A percentile compares a stretch with the other conserved stretches of the same genome.
phyloP scores from a whole-genome alignment of 768 basidiomycete genomes.

The Boletus huronensis region DNA sequence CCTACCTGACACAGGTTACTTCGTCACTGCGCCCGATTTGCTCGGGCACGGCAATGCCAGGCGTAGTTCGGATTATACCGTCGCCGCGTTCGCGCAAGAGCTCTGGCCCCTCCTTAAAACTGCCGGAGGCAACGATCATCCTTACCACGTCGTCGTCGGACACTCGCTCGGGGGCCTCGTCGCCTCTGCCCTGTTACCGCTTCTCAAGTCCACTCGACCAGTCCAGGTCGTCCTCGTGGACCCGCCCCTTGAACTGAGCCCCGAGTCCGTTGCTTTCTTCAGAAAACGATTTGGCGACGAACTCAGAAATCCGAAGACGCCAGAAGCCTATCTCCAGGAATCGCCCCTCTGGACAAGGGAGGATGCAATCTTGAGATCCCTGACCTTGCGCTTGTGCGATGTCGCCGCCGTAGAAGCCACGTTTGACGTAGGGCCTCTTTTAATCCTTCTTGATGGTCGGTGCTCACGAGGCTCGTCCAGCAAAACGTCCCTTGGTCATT shows the following conservation, averaged over 20 bases:
- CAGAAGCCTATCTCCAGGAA: not conserved
- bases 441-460: not conserved
- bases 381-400: conserved; percentile 6
- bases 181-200: conserved; percentile 9
- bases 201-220: conserved; percentile 6
- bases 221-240: conserved; percentile 21
- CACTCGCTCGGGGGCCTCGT: conserved; percentile 22
- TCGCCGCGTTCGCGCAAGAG: conserved; percentile 11
- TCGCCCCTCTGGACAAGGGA: not conserved
- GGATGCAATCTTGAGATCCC: not conserved
- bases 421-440: conserved; percentile 10
- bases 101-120: conserved; percentile 8
- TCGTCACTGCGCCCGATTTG: conserved; percentile 23
- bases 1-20: conserved; percentile 16
- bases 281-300: not conserved
- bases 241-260: conserved; percentile 5
- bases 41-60: conserved; percentile 19
- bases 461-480: conserved; percentile 2
- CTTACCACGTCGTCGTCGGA: conserved; percentile 16
- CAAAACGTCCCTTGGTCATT: conserved; percentile 26
- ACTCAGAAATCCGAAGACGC: not conserved
- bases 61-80: conserved; percentile 9
- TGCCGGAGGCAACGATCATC: not conserved
- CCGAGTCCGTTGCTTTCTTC: not conserved
- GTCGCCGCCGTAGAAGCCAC: conserved; percentile 2